Evolutionary conservation across 352 stramenopile genomes (phyloP).

Genomic region (Phytophthora fragariae): DNA sequence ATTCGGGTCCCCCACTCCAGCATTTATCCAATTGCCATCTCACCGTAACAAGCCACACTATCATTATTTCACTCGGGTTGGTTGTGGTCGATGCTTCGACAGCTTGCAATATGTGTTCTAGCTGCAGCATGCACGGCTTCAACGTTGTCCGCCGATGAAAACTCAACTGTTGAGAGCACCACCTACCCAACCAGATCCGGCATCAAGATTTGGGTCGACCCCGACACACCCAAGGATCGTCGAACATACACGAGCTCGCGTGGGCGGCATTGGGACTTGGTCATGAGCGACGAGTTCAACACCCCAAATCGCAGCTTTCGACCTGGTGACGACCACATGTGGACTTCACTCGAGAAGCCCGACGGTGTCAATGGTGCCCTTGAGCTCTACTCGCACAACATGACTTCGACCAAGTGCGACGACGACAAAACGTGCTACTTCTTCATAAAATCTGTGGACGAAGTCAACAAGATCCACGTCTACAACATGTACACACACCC

Average conservation of each 20-base stretch:
- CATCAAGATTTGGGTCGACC: constrained; percentile 59
- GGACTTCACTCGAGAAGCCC: constrained; percentile 95
- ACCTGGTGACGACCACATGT: constrained; percentile 92
- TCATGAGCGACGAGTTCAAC: constrained; percentile 97
- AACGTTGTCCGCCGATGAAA: constrained; percentile 5
- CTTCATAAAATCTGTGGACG: constrained; percentile 47
- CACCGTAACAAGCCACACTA: not conserved
- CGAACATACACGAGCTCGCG: constrained; percentile 32
- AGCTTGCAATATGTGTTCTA: not conserved
- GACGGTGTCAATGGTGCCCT: constrained; percentile 91
- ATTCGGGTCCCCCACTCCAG: not conserved
- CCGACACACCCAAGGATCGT: constrained; percentile 36
- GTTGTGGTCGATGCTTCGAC: not conserved
- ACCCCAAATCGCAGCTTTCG: constrained; percentile 84
- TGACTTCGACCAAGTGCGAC: constrained; percentile 63
- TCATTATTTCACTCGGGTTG: not conserved
- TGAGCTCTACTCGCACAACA: constrained; percentile 92
- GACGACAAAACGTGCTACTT: constrained; percentile 52
- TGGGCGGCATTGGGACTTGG: constrained; percentile 58
- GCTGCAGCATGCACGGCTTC: not conserved
- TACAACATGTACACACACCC: constrained; percentile 66
- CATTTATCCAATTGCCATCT: constrained; percentile 17
- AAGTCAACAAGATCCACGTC: constrained; percentile 51
- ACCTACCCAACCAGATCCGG: constrained; percentile 46
- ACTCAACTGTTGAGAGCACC: constrained; percentile 14